phyloP scores from a whole-genome alignment of 78 protist genomes.

The Chrysochromulina parva region DNA sequence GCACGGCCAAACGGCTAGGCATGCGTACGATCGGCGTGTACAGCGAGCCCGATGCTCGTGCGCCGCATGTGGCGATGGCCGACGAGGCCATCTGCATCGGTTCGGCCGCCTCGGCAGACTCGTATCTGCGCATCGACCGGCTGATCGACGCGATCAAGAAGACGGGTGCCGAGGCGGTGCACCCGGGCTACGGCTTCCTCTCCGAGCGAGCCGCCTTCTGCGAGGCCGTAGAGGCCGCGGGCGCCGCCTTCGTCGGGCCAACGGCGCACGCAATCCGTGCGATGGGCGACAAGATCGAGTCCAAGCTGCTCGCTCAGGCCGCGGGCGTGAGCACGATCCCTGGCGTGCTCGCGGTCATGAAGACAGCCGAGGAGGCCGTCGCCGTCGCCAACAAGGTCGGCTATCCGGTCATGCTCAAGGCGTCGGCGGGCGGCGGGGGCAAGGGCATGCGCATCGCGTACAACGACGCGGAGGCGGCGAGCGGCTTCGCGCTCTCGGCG shows the following conservation, averaged over 20 bases:
- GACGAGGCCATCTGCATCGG: slow-evolving; percentile 90
- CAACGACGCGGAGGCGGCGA: slow-evolving; percentile 78
- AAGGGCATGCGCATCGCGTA: slow-evolving; percentile 87
- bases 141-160: slow-evolving; percentile 77
- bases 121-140: slow-evolving; percentile 83
- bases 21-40: slow-evolving; percentile 95
- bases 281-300: slow-evolving; percentile 95
- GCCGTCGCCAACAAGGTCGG: slow-evolving; percentile 81
- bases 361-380: slow-evolving; percentile 60
- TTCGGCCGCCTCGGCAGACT: slow-evolving; percentile 78
- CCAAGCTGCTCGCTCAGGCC: slow-evolving; percentile 79
- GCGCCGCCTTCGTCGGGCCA: slow-evolving; percentile 84
- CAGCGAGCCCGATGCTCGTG: slow-evolving; percentile 82
- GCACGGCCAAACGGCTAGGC: slow-evolving; percentile 85
- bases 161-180: slow-evolving; percentile 90
- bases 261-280: slow-evolving; percentile 80
- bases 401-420: slow-evolving; percentile 96
- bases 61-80: slow-evolving; percentile 67
- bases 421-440: slow-evolving; percentile 97
- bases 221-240: slow-evolving; percentile 17
- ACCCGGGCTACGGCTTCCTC: slow-evolving; percentile 97
- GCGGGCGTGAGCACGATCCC: slow-evolving; percentile 91
- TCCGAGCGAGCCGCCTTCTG: slow-evolving; percentile 87
- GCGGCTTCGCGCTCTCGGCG: slow-evolving; percentile 63
- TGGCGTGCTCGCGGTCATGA: slow-evolving; percentile 81